These are phyloP conservation scores for Colletotrichum limetticola DNA, from an alignment of 2,329 filamentous ascomycete genomes.

Conservation along the genomic window DNA sequence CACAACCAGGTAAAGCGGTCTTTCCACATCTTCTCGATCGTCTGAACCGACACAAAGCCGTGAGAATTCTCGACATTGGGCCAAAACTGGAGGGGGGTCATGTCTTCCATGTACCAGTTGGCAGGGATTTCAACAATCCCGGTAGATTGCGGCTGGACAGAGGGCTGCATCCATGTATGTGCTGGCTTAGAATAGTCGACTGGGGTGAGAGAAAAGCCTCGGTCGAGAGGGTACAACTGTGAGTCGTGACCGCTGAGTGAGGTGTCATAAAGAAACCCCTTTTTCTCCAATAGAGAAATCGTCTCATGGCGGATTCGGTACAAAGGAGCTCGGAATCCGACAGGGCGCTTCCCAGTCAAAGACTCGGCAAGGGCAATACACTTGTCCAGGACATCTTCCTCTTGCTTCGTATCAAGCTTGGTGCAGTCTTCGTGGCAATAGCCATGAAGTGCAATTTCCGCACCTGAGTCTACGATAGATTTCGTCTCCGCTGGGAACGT, in stretches of 20 bases:
- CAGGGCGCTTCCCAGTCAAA: conserved; percentile 52
- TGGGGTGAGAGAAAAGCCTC: conserved; percentile 47
- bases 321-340: conserved; percentile 60
- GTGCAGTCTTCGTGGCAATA: conserved; percentile 59
- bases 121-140: conserved; percentile 55
- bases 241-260: conserved; percentile 58
- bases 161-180: conserved; percentile 58
- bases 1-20: conserved; percentile 68
- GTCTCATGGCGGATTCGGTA: conserved; percentile 59
- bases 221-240: conserved; percentile 53
- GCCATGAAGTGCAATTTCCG: conserved; percentile 59
- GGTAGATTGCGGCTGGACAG: conserved; percentile 36
- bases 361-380: conserved; percentile 48
- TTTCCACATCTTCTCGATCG: conserved; percentile 70
- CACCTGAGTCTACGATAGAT: conserved; percentile 53
- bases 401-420: conserved; percentile 56
- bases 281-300: conserved; percentile 53
- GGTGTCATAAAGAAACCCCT: conserved; percentile 57
- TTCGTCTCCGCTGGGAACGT: conserved; percentile 55
- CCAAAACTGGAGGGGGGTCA: conserved; percentile 58
- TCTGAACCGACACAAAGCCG: conserved; percentile 66
- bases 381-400: conserved; percentile 55
- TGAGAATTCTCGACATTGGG: conserved; percentile 61
- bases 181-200: conserved; percentile 49
- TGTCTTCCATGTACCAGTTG: conserved; percentile 62